Evolutionary conservation across 192 early-diverging fungal species (phyloP).

Genomic region (Backusella mclennaniae): DNA sequence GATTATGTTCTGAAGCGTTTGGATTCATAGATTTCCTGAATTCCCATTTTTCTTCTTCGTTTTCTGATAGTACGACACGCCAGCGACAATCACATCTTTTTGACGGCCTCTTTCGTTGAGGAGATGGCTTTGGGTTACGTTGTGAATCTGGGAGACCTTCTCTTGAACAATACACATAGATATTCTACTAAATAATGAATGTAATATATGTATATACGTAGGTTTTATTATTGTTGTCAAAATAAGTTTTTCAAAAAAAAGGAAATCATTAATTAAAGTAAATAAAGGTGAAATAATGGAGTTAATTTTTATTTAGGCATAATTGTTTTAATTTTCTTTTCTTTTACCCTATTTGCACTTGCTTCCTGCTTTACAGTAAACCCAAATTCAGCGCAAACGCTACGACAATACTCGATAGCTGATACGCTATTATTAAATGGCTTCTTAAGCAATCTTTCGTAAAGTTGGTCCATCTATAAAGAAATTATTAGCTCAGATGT

Average conservation of each 20-base stretch:
- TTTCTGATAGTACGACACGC: conserved; percentile 57
- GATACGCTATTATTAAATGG: conserved; percentile 44
- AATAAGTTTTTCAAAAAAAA: background rate
- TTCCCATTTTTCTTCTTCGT: conserved; percentile 49
- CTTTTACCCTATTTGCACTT: conserved; percentile 54
- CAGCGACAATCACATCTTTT: conserved; percentile 60
- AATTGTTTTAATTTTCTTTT: background rate
- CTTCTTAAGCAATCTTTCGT: conserved; percentile 44
- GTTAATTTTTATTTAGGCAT: background rate
- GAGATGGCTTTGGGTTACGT: conserved; percentile 50
- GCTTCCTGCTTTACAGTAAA: conserved; percentile 63
- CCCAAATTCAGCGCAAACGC: conserved; percentile 49
- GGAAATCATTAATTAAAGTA: background rate
- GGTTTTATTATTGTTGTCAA: conserved; percentile 2
- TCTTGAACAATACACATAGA: conserved; percentile 60
- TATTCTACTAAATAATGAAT: conserved; percentile 41
- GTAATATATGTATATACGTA: background rate
- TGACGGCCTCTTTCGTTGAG: conserved; percentile 53
- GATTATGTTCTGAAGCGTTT: conserved; percentile 52
- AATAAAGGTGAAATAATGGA: background rate
- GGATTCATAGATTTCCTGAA: conserved; percentile 59
- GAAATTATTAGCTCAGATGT: background rate
- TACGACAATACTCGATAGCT: conserved; percentile 50
- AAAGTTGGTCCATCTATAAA: conserved; percentile 50
- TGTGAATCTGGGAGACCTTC: conserved; percentile 58